phyloP scores from a whole-genome alignment of 176 grass and related monocot species.

The Oryza meyeriana region DNA sequence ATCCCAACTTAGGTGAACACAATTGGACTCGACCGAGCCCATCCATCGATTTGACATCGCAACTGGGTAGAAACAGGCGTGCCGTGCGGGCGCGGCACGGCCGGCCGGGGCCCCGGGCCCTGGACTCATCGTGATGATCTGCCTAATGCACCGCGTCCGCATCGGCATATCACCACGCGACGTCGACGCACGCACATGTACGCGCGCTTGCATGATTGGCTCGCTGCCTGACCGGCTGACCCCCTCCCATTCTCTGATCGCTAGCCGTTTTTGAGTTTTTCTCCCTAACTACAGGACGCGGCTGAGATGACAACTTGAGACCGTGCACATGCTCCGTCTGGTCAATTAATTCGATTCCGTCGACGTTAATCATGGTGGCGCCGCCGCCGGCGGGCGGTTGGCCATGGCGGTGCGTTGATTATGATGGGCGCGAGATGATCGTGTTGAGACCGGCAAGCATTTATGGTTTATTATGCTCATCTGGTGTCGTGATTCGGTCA shows the following conservation, averaged over 20 bases:
- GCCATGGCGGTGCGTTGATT: neutral
- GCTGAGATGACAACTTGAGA: neutral
- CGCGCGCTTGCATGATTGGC: neutral
- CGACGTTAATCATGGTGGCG: neutral
- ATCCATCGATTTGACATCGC: neutral
- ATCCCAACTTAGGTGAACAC: neutral
- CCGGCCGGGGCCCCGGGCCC: neutral
- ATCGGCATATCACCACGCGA: neutral
- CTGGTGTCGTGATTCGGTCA: neutral
- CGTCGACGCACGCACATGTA: neutral
- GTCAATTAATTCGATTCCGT: neutral
- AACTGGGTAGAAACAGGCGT: neutral
- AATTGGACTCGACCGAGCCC: neutral
- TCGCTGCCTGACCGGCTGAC: neutral
- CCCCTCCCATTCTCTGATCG: too few species aligned
- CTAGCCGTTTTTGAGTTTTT: too few species aligned
- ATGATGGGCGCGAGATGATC: neutral
- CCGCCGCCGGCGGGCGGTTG: neutral
- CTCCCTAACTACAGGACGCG: neutral
- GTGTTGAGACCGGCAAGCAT: neutral
- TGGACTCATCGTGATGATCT: neutral
- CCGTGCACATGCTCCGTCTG: neutral
- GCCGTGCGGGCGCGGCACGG: neutral
- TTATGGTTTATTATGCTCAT: neutral
- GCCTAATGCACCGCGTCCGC: neutral